Conservation (phyloP, 345 rosid genomes). For the Firmiana major region DNA sequence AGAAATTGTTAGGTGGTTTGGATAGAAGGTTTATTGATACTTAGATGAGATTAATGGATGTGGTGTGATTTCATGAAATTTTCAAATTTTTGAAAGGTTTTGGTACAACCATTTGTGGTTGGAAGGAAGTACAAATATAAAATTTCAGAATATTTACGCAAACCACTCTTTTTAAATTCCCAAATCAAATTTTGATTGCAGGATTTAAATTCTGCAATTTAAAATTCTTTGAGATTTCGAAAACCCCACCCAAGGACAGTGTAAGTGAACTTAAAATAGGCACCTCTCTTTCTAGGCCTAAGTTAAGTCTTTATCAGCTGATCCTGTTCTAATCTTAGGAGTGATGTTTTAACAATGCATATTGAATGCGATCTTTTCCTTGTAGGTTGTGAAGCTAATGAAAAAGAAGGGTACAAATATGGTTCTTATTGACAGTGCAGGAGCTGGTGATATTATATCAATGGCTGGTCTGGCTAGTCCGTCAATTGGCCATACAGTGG, state of each 20-base stretch:
- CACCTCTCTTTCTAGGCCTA: not conserved
- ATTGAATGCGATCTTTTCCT: conserved; percentile 13
- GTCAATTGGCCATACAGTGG: conserved; percentile 90
- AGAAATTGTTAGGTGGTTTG: not conserved
- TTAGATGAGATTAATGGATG: not conserved
- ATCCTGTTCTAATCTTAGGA: not conserved
- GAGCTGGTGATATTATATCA: conserved; percentile 95
- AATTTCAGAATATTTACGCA: not conserved
- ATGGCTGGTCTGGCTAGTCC: conserved; percentile 85
- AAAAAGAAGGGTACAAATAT: conserved; percentile 93
- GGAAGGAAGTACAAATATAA: not conserved
- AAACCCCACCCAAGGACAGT: not conserved
- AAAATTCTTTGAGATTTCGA: not conserved
- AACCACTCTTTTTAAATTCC: not conserved
- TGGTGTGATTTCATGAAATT: not conserved
- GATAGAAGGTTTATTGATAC: not conserved
- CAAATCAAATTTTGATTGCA: not conserved
- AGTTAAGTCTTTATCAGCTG: not conserved
- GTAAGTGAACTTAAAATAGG: not conserved
- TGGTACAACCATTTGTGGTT: not conserved
- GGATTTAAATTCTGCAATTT: not conserved
- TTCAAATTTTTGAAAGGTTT: not conserved
- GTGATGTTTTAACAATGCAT: not conserved
- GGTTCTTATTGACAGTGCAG: conserved; percentile 73
- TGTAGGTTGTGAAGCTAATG: conserved; percentile 89